phyloP scores from a whole-genome alignment of 2,329 filamentous ascomycete species.

The Aschersonia sp. region DNA sequence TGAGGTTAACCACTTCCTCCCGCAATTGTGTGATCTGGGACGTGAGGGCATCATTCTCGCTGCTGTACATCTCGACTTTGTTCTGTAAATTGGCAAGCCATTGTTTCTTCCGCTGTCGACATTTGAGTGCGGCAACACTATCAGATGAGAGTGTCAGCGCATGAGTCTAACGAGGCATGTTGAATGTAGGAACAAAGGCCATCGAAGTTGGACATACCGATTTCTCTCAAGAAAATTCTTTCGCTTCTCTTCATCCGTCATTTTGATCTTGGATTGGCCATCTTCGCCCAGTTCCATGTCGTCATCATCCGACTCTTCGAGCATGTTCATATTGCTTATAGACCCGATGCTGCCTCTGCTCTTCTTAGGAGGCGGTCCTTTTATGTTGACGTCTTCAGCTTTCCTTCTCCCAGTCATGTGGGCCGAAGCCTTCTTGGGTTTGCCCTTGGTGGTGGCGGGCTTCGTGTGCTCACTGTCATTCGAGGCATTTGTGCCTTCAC shows the following conservation, averaged over 20 bases:
- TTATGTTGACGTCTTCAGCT: constrained; percentile 45
- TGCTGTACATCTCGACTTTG: constrained; percentile 87
- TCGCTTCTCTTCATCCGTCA: constrained; percentile 97
- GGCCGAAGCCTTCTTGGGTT: constrained; percentile 51
- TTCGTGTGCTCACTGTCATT: constrained; percentile 60
- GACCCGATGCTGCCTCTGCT: constrained; percentile 31
- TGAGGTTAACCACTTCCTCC: constrained; percentile 89
- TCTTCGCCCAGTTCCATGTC: constrained; percentile 34
- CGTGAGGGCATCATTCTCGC: constrained; percentile 79
- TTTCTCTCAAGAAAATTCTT: constrained; percentile 97
- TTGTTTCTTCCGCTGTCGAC: constrained; percentile 95
- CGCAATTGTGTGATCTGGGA: constrained; percentile 71
- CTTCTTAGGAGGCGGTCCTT: constrained; percentile 60
- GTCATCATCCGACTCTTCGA: constrained; percentile 39
- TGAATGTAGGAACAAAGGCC: no score
- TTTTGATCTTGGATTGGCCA: constrained; percentile 54
- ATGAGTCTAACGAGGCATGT: no score
- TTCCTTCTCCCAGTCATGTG: constrained; percentile 60
- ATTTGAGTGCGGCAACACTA: constrained; percentile 92
- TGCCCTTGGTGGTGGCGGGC: constrained; percentile 47
- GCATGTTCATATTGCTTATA: constrained; percentile 16
- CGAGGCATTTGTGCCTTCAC: constrained; percentile 57
- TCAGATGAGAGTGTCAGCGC: constrained; percentile 1
- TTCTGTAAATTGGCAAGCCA: constrained; percentile 91
- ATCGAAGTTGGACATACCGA: constrained; percentile 43